These are phyloP conservation scores for Hypoxylon sp. DNA, from an alignment of 2,329 filamentous ascomycete species.

Conservation along the genomic window DNA sequence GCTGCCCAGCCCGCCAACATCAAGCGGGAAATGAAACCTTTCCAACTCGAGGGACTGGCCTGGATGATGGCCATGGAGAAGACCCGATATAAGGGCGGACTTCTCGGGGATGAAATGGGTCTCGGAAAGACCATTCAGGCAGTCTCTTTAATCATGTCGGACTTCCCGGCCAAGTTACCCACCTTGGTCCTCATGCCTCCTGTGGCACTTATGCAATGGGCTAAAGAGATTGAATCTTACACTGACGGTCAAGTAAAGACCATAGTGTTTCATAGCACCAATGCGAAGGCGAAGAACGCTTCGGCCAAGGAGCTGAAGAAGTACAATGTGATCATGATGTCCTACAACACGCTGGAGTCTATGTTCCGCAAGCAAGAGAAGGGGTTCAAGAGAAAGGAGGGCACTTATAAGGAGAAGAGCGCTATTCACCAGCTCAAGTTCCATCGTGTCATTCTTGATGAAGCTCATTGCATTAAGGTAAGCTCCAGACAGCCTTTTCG, in stretches of 20 bases:
- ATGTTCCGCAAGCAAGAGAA: slow-evolving; percentile 93
- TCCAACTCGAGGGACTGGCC: slow-evolving; percentile 91
- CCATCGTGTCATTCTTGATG: slow-evolving; percentile 93
- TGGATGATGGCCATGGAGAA: slow-evolving; percentile 96
- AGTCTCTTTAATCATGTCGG: slow-evolving; percentile 97
- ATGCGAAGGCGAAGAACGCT: slow-evolving; percentile 84
- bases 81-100: slow-evolving; percentile 86
- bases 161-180: slow-evolving; percentile 87
- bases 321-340: slow-evolving; percentile 97
- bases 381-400: slow-evolving; percentile 85
- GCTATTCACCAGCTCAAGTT: slow-evolving; percentile 88
- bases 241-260: slow-evolving; percentile 93
- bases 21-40: slow-evolving; percentile 87
- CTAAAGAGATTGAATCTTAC: slow-evolving; percentile 82
- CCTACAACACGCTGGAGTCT: slow-evolving; percentile 92
- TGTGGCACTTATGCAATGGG: slow-evolving; percentile 97
- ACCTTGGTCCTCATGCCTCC: slow-evolving; percentile 92
- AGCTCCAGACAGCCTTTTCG: slow-evolving; percentile 19
- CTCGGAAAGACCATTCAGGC: slow-evolving; percentile 99
- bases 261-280: slow-evolving; percentile 90
- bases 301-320: slow-evolving; percentile 81
- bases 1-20: slow-evolving; percentile 83
- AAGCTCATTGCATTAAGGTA: slow-evolving; percentile 93
- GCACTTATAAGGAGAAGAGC: slow-evolving; percentile 83
- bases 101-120: slow-evolving; percentile 98